A percentile compares a stretch with the other conserved stretches of the same genome.
phyloP scores from a whole-genome alignment of 306 rosid species.

The Albizia julibrissin region DNA sequence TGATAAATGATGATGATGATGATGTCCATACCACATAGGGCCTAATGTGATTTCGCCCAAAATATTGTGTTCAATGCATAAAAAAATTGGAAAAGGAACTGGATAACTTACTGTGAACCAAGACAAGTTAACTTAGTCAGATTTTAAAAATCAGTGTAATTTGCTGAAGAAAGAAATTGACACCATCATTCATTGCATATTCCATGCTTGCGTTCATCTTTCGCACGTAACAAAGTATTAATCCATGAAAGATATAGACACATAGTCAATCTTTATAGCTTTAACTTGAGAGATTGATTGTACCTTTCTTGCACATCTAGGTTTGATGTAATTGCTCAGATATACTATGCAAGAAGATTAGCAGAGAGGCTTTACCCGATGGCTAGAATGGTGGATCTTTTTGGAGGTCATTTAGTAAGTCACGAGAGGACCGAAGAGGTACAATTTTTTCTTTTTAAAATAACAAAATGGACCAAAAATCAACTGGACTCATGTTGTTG shows the following conservation, averaged over 20 bases:
- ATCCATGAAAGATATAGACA: constrained; percentile 27
- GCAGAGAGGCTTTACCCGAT: constrained; percentile 78
- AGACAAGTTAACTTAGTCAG: background rate
- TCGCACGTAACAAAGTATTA: constrained; percentile 15
- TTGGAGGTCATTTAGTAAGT: constrained; percentile 95
- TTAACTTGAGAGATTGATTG: constrained; percentile 24
- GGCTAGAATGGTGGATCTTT: constrained; percentile 94
- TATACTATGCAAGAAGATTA: constrained; percentile 73
- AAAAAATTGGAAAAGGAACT: background rate
- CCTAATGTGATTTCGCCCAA: background rate
- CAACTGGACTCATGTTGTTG: constrained; percentile 9
- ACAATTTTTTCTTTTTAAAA: background rate
- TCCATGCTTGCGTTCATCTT: constrained; percentile 1
- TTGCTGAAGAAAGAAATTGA: background rate
- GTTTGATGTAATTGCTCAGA: constrained; percentile 91
- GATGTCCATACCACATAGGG: background rate
- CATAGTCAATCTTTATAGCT: constrained; percentile 5
- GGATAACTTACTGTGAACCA: background rate
- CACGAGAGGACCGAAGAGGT: constrained; percentile 95
- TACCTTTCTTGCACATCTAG: constrained; percentile 40
- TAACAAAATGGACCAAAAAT: background rate
- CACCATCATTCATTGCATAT: background rate
- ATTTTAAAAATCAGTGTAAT: background rate
- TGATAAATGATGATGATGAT: too few relatives aligned
- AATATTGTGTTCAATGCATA: background rate